Evolutionary conservation across 1,284 basidiomycete species (phyloP).

Genomic region (Bondarzewia mesenterica): DNA sequence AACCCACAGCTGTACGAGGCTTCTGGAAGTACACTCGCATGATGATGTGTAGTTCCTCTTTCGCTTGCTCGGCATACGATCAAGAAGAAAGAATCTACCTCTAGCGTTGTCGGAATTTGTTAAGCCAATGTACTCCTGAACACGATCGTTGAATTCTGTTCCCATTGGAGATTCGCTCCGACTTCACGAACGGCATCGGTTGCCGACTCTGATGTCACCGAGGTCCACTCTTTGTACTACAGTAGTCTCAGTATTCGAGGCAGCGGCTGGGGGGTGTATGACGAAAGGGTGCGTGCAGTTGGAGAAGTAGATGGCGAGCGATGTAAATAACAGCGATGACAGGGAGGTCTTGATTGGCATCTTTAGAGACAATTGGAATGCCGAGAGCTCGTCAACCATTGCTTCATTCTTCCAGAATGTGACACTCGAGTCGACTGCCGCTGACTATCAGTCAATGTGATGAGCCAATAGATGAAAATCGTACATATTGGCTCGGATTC

Average conservation of each 20-base stretch:
- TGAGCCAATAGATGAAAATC: slow-evolving; percentile 7
- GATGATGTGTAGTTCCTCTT: slow-evolving; percentile 86
- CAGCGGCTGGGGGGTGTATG: slow-evolving; percentile 32
- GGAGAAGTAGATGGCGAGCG: slow-evolving; percentile 49
- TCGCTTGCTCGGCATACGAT: slow-evolving; percentile 71
- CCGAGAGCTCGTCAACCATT: slow-evolving; percentile 48
- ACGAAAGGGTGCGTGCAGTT: slow-evolving; percentile 36
- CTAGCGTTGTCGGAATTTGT: slow-evolving; percentile 35
- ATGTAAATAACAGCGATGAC: slow-evolving; percentile 48
- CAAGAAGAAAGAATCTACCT: slow-evolving; percentile 26
- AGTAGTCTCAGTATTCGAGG: slow-evolving; percentile 19
- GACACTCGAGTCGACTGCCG: slow-evolving; percentile 52
- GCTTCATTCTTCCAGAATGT: slow-evolving; percentile 66
- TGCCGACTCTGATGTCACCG: slow-evolving; percentile 26
- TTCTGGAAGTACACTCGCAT: slow-evolving; percentile 99
- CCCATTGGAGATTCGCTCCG: slow-evolving; percentile 48
- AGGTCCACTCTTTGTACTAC: slow-evolving; percentile 38
- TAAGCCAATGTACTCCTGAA: slow-evolving; percentile 49
- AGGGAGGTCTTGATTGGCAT: slow-evolving; percentile 40
- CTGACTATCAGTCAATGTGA: slow-evolving; percentile 1
- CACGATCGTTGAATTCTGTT: slow-evolving; percentile 38
- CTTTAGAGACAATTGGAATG: slow-evolving; percentile 66
- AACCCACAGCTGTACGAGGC: slow-evolving; percentile 93
- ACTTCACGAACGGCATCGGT: slow-evolving; percentile 23
- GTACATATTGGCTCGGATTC: slow-evolving; percentile 58